Evolutionary conservation across 768 basidiomycete genomes (phyloP).

Genomic region (Boletus huronensis): DNA sequence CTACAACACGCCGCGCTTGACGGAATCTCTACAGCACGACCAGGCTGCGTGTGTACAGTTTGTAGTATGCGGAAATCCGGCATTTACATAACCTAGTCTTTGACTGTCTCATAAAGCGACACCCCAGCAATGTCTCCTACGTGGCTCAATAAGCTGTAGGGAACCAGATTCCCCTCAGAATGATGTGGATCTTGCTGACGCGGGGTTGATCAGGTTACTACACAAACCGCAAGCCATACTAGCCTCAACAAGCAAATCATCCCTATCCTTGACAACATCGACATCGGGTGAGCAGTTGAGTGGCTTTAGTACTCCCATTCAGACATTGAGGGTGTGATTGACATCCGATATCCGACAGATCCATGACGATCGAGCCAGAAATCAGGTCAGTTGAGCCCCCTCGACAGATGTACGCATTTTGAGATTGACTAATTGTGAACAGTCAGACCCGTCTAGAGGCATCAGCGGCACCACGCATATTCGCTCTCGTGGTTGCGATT

Average conservation of each 20-base stretch:
- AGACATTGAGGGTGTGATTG: neutral
- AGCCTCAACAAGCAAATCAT: neutral
- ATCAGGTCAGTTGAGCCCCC: neutral
- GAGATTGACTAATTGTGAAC: neutral
- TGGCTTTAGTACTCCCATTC: neutral
- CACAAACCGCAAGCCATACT: neutral
- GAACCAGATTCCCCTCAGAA: neutral
- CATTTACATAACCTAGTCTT: neutral
- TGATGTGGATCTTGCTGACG: neutral
- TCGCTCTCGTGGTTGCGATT: constrained; percentile 17
- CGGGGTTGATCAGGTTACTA: constrained; percentile 1
- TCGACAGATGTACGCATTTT: neutral
- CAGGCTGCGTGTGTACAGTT: neutral
- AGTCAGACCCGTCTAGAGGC: neutral
- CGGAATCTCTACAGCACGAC: neutral
- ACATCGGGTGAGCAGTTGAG: constrained; percentile 12
- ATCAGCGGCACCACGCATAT: constrained; percentile 10
- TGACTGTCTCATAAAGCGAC: neutral
- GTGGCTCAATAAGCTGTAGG: constrained; percentile 12
- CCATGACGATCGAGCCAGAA: neutral
- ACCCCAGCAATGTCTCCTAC: neutral
- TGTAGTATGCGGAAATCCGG: neutral
- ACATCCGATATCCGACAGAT: constrained; percentile 5
- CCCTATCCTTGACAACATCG: neutral
- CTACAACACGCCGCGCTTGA: no score